Percentiles rank a stretch among this genome's conserved stretches.
Conservation (phyloP, 805 yeast species). For the Candida sakaeoensis region DNA sequence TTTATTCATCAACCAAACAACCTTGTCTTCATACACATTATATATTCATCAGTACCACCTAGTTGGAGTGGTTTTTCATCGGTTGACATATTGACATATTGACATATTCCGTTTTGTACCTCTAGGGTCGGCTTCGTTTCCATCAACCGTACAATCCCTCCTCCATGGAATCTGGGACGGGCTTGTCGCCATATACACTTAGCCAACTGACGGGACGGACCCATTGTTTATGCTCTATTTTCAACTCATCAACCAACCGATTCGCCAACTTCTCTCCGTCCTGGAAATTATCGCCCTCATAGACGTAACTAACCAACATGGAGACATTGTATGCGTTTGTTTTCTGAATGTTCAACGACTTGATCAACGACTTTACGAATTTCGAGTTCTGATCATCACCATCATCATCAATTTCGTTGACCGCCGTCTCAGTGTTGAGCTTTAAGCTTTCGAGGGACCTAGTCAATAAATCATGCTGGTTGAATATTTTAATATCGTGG, state of each 20-base stretch:
- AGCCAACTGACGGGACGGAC: conserved; percentile 73
- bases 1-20: too few species aligned
- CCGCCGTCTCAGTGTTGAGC: conserved; percentile 14
- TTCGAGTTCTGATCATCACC: conserved; percentile 9
- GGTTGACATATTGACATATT: too few species aligned
- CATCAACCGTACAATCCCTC: conserved; percentile 65
- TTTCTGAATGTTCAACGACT: conserved; percentile 2
- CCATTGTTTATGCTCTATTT: conserved; percentile 28
- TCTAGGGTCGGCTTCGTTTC: too few species aligned
- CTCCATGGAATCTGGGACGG: conserved; percentile 65
- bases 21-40: too few species aligned
- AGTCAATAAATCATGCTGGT: conserved; percentile 29
- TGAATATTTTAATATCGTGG: conserved; percentile 24
- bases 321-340: neutral
- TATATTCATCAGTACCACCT: too few species aligned
- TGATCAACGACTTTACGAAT: conserved; percentile 10
- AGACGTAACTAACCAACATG: conserved; percentile 38
- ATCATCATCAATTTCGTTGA: neutral
- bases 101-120: too few species aligned
- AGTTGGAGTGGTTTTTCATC: too few species aligned
- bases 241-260: conserved; percentile 24
- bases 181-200: conserved; percentile 76
- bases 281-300: conserved; percentile 83
- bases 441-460: conserved; percentile 27
- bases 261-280: conserved; percentile 61